phyloP scores from a whole-genome alignment of 2,329 filamentous ascomycete genomes.

The Colletotrichum karsti region DNA sequence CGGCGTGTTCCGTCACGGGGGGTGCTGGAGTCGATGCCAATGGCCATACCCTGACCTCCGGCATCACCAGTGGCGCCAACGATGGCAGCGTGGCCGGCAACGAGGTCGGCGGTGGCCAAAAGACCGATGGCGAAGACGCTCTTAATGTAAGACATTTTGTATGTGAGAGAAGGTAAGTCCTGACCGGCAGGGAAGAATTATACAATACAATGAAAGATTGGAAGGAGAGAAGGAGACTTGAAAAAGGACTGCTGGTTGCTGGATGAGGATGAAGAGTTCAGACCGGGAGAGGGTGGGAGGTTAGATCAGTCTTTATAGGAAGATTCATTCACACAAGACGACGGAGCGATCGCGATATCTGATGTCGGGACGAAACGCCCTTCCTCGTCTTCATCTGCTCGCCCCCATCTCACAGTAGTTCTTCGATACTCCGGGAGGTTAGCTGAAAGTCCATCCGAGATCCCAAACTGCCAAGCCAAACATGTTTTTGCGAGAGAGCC shows the following conservation, averaged over 20 bases:
- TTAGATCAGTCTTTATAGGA: slow-evolving; percentile 16
- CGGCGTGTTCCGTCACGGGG: slow-evolving; percentile 69
- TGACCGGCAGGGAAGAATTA: slow-evolving; percentile 28
- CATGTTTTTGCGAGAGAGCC: not conserved
- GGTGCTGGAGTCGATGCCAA: slow-evolving; percentile 61
- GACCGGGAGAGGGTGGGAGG: not conserved
- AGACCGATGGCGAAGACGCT: slow-evolving; percentile 52
- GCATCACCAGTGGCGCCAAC: slow-evolving; percentile 64
- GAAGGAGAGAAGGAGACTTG: slow-evolving; percentile 18
- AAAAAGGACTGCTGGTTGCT: slow-evolving; percentile 14
- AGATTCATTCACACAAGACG: too few relatives aligned
- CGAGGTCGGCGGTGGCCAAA: slow-evolving; percentile 62
- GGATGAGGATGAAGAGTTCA: not conserved
- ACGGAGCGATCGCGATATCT: not conserved
- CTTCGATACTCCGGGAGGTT: not conserved
- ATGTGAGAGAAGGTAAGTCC: slow-evolving; percentile 21
- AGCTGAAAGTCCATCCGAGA: not conserved
- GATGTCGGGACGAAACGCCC: slow-evolving; percentile 16
- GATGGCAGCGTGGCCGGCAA: slow-evolving; percentile 69
- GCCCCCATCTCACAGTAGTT: not conserved
- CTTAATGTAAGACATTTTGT: slow-evolving; percentile 41
- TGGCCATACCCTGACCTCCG: slow-evolving; percentile 62
- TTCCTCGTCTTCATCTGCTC: not conserved
- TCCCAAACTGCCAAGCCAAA: slow-evolving; percentile 26
- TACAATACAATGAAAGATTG: slow-evolving; percentile 24